A percentile compares a stretch with the other conserved stretches of the same genome.
Conservation (phyloP, 805 yeast species). For the Isabelozyma rhagii region DNA sequence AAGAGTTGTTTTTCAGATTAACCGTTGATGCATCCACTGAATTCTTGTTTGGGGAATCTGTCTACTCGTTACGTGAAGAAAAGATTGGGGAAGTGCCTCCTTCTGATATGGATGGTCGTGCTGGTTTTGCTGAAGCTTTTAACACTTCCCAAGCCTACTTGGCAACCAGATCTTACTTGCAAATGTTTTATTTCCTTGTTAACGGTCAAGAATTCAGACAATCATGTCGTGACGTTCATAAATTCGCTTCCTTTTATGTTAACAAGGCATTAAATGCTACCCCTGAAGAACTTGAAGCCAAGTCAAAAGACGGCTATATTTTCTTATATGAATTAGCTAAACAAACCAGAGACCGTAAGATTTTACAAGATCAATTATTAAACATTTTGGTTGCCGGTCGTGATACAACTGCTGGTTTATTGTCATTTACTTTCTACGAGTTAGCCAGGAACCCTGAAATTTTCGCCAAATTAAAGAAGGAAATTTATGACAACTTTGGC, state of each 20-base stretch:
- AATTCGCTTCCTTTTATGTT: constrained; percentile 27
- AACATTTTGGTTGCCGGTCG: constrained; percentile 39
- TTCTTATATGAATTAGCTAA: constrained; percentile 38
- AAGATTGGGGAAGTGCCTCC: constrained; percentile 17
- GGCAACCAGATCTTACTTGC: constrained; percentile 29
- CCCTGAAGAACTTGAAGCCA: constrained; percentile 25
- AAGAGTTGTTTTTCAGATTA: constrained; percentile 30
- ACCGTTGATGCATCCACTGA: constrained; percentile 41
- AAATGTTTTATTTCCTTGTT: constrained; percentile 24
- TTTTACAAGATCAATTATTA: constrained; percentile 35
- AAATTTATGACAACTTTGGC: constrained; percentile 24
- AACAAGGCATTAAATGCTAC: constrained; percentile 26
- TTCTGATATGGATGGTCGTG: constrained; percentile 20
- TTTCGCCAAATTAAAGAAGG: constrained; percentile 24
- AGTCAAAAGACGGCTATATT: constrained; percentile 26
- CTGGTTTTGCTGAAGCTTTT: constrained; percentile 28
- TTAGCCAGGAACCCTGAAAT: constrained; percentile 29
- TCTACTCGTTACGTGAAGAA: constrained; percentile 20
- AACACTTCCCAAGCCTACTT: constrained; percentile 31
- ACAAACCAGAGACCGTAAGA: constrained; percentile 32
- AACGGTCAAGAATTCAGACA: constrained; percentile 30
- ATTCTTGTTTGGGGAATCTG: constrained; percentile 38
- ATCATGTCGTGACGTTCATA: constrained; percentile 28
- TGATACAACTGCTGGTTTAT: constrained; percentile 33
- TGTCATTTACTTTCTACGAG: constrained; percentile 26